Percentiles rank a stretch among this genome's conserved stretches.
phyloP scores from a whole-genome alignment of 768 basidiomycete species.

The Bullera alba region DNA sequence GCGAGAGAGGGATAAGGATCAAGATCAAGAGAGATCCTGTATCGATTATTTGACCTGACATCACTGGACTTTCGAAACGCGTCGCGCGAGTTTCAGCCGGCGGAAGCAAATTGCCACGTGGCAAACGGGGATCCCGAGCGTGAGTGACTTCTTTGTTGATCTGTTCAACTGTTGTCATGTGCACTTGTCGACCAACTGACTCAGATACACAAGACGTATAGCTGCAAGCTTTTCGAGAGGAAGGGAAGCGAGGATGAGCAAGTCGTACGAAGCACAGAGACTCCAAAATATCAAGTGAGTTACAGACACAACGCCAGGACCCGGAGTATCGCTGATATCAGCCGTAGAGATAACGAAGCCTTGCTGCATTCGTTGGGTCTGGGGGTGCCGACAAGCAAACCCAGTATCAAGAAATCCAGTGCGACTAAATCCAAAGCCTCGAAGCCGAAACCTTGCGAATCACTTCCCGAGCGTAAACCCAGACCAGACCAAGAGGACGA shows the following conservation, averaged over 20 bases:
- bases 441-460: background rate
- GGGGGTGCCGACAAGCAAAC: constrained; percentile 4
- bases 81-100: background rate
- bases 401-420: background rate
- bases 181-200: background rate
- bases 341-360: constrained; percentile 27
- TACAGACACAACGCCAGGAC: background rate
- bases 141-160: too few species aligned
- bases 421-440: background rate
- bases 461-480: background rate
- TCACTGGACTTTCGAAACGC: background rate
- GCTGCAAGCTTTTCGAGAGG: too few species aligned
- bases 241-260: background rate
- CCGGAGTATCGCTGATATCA: background rate
- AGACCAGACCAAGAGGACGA: background rate
- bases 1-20: background rate
- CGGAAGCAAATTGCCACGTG: background rate
- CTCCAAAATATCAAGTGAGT: constrained; percentile 30
- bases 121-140: too few species aligned
- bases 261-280: constrained; percentile 27
- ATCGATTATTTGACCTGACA: background rate
- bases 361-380: constrained; percentile 34
- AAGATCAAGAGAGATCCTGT: background rate
- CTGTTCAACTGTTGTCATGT: background rate
- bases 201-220: too few species aligned